Evolutionary conservation across 257 asterid genomes (phyloP).

Genomic region (Paraleonurus japonicus): DNA sequence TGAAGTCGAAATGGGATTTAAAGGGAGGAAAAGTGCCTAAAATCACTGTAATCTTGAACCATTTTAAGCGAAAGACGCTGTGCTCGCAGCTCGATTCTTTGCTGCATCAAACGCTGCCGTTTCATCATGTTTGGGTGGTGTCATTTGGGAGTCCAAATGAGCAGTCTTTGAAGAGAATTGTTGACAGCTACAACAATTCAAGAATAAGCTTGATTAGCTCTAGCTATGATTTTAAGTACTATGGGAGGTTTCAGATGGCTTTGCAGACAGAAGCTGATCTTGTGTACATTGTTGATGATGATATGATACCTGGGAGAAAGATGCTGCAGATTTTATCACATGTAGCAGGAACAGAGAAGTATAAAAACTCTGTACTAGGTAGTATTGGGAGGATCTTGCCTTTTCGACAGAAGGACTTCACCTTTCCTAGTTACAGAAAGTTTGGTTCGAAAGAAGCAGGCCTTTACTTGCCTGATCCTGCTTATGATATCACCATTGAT

Average conservation of each 20-base stretch:
- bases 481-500: slow-evolving; percentile 73
- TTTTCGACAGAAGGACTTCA: slow-evolving; percentile 71
- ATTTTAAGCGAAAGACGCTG: slow-evolving; percentile 79
- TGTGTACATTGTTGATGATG: slow-evolving; percentile 83
- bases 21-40: slow-evolving; percentile 40
- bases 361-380: slow-evolving; percentile 76
- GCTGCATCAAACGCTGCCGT: slow-evolving; percentile 75
- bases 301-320: slow-evolving; percentile 87
- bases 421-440: slow-evolving; percentile 89
- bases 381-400: slow-evolving; percentile 96
- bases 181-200: slow-evolving; percentile 60
- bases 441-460: slow-evolving; percentile 89
- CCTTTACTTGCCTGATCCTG: slow-evolving; percentile 93
- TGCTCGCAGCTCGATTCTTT: slow-evolving; percentile 85
- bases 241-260: slow-evolving; percentile 93
- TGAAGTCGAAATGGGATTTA: slow-evolving; percentile 77
- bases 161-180: slow-evolving; percentile 51
- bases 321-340: slow-evolving; percentile 82
- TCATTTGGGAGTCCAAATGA: slow-evolving; percentile 93
- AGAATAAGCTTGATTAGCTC: slow-evolving; percentile 78
- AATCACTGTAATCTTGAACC: slow-evolving; percentile 79
- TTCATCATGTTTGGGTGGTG: slow-evolving; percentile 89
- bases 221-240: slow-evolving; percentile 85
- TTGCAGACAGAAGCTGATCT: slow-evolving; percentile 83
- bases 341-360: slow-evolving; percentile 87